A percentile compares a stretch with the other conserved stretches of the same genome.
phyloP scores from a whole-genome alignment of 2,329 filamentous ascomycete genomes.

The Aspergillus eucalypticola region DNA sequence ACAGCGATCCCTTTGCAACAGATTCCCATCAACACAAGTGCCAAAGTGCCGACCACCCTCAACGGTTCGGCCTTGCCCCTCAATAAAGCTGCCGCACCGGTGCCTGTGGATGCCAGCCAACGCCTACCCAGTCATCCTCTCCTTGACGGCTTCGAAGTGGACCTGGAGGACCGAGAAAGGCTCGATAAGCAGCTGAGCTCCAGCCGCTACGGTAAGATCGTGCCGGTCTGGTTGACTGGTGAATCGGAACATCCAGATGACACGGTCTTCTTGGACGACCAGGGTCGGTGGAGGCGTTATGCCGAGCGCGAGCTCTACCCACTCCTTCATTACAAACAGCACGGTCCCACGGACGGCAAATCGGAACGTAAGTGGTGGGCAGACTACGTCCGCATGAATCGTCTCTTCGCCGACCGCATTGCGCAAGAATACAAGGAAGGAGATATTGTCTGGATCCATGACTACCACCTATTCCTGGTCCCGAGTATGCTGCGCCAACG shows the following conservation, averaged over 20 bases:
- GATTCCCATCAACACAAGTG: constrained; percentile 28
- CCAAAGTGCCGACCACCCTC: constrained; percentile 32
- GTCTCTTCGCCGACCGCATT: constrained; percentile 86
- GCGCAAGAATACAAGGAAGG: constrained; percentile 87
- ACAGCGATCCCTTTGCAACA: constrained; percentile 32
- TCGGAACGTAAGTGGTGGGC: constrained; percentile 82
- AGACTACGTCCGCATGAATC: constrained; percentile 91
- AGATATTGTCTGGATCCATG: constrained; percentile 88
- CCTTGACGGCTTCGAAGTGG: constrained; percentile 69
- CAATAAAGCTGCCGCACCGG: constrained; percentile 76
- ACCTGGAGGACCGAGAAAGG: constrained; percentile 66
- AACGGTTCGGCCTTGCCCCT: constrained; percentile 47
- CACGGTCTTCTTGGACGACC: constrained; percentile 72
- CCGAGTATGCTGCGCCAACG: constrained; percentile 85
- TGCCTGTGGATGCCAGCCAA: constrained; percentile 67
- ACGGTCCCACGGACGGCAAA: constrained; percentile 82
- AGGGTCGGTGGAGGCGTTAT: constrained; percentile 83
- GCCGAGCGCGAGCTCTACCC: constrained; percentile 91
- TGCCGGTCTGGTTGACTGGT: constrained; percentile 88
- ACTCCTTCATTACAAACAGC: constrained; percentile 93
- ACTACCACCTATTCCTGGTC: constrained; percentile 89
- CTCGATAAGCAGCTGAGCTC: constrained; percentile 74
- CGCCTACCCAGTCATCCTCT: constrained; percentile 60
- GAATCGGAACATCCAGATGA: constrained; percentile 70
- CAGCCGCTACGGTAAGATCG: constrained; percentile 72